Evolutionary conservation across 768 basidiomycete genomes (phyloP).

Genomic region (Collybiopsis confluens): DNA sequence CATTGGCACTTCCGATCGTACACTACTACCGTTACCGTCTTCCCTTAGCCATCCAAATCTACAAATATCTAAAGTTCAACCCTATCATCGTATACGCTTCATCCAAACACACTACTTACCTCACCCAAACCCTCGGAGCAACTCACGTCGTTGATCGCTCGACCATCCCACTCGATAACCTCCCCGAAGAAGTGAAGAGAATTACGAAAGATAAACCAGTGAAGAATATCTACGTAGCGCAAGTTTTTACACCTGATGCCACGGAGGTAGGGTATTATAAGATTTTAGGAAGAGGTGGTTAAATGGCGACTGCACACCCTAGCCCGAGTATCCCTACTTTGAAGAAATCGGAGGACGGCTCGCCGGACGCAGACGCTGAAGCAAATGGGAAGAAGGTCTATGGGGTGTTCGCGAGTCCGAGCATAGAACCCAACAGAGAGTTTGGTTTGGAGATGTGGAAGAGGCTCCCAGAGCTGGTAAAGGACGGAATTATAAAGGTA

Average conservation of each 20-base stretch:
- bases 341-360: too few species aligned
- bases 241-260: constrained; percentile 35
- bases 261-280: too few species aligned
- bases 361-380: background rate
- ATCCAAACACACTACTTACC: constrained; percentile 7
- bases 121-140: constrained; percentile 17
- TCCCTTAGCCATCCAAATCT: constrained; percentile 13
- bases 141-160: constrained; percentile 17
- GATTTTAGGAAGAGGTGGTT: constrained; percentile 33
- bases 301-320: constrained; percentile 20
- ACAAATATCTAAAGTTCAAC: constrained; percentile 12
- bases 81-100: constrained; percentile 17
- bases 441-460: background rate
- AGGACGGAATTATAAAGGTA: constrained; percentile 1
- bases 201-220: constrained; percentile 17
- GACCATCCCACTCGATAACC: background rate
- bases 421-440: background rate
- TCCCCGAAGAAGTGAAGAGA: constrained; percentile 1
- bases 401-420: background rate
- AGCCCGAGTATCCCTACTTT: background rate
- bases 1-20: constrained; percentile 9
- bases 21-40: background rate
- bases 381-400: background rate
- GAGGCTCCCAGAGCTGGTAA: background rate
- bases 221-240: constrained; percentile 14